These are phyloP conservation scores for Aeschynomene evenia DNA, from an alignment of 306 rosid genomes.

Conservation along the genomic window DNA sequence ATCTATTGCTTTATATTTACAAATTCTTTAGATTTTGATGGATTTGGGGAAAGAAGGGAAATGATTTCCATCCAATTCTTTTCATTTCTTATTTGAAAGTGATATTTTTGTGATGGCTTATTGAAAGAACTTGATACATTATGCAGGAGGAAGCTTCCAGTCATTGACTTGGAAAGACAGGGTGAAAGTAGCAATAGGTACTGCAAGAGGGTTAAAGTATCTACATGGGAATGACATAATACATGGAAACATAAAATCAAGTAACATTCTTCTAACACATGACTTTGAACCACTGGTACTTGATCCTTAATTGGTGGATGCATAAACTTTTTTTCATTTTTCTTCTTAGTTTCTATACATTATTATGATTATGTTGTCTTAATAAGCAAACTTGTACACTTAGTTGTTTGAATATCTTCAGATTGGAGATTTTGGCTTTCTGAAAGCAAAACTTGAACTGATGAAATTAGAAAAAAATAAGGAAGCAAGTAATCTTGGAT, in stretches of 20 bases:
- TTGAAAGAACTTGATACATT: constrained; percentile 16
- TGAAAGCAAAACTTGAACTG: constrained; percentile 21
- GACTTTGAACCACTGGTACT: constrained; percentile 71
- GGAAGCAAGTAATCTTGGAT: constrained; percentile 26
- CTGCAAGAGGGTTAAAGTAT: constrained; percentile 63
- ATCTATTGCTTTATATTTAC: too few species aligned
- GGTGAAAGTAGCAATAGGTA: constrained; percentile 65
- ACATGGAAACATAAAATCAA: constrained; percentile 77
- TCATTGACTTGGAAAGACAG: constrained; percentile 73
- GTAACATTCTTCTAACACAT: constrained; percentile 75
- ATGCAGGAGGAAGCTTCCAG: constrained; percentile 48
- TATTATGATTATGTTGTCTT: background rate
- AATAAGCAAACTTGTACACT: background rate
- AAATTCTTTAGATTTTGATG: too few species aligned
- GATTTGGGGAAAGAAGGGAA: too few species aligned
- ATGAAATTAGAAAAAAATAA: constrained; percentile 34
- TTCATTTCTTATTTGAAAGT: constrained; percentile 1
- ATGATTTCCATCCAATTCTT: too few species aligned
- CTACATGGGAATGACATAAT: constrained; percentile 64
- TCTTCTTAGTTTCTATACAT: background rate
- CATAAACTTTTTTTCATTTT: constrained; percentile 11
- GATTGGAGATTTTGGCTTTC: constrained; percentile 46
- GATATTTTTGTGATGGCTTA: constrained; percentile 2
- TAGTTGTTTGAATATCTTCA: constrained; percentile 10
- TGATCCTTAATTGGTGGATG: constrained; percentile 28